Percentiles rank a stretch among this genome's conserved stretches.
These are phyloP conservation scores for Rhipidocladum racemiflorum DNA, from an alignment of 176 grass and related monocot genomes.

Conservation along the genomic window DNA sequence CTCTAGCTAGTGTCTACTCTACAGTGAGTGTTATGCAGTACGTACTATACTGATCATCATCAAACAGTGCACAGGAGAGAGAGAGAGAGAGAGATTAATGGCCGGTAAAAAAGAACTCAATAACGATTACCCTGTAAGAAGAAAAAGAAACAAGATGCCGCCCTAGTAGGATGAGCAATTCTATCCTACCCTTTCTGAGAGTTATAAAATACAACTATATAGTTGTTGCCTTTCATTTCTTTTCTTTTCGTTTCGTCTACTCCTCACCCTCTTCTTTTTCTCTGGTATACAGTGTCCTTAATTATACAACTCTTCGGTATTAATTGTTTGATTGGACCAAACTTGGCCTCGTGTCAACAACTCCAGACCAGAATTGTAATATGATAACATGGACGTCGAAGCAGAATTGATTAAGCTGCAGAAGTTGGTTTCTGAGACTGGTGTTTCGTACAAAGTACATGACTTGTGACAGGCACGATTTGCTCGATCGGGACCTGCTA, in stretches of 20 bases:
- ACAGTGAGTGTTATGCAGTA: not conserved
- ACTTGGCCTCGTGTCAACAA: slow-evolving; percentile 1
- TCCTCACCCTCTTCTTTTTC: no score
- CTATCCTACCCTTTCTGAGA: not conserved
- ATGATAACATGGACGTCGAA: slow-evolving; percentile 20
- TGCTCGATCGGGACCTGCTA: not conserved
- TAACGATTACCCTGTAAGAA: slow-evolving; percentile 9
- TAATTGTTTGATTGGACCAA: slow-evolving; percentile 37
- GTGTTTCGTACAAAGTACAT: not conserved
- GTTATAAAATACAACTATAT: not conserved
- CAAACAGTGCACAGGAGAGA: slow-evolving; percentile 8
- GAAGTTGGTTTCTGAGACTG: slow-evolving; percentile 32
- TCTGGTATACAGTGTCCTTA: slow-evolving; percentile 13
- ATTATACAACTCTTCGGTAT: slow-evolving; percentile 8
- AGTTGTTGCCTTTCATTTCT: not conserved
- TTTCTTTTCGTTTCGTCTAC: not conserved
- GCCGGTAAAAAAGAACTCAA: slow-evolving; percentile 16
- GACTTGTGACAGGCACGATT: slow-evolving; percentile 14
- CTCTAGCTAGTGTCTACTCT: not conserved
- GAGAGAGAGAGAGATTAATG: not conserved
- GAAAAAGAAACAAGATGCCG: not conserved
- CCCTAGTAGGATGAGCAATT: slow-evolving; percentile 3
- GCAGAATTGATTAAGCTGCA: slow-evolving; percentile 40
- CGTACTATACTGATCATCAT: not conserved
- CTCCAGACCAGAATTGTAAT: slow-evolving; percentile 14